Evolutionary conservation across 208 protist species (phyloP).

Genomic region (Tritrichomonas foetus): DNA sequence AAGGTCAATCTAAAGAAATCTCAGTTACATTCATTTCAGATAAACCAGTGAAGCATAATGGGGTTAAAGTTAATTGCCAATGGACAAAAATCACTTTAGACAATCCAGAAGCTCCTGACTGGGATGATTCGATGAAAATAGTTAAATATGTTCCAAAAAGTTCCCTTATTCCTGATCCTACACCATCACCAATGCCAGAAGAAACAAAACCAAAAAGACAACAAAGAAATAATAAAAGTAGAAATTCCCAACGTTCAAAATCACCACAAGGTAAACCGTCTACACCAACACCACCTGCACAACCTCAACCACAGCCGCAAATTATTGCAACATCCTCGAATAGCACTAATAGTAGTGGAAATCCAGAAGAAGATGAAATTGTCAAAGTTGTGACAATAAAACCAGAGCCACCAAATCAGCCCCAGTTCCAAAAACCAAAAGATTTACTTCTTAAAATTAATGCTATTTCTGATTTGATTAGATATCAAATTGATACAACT

Average conservation of each 20-base stretch:
- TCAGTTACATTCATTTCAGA: neutral
- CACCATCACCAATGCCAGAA: too few species aligned
- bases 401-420: slow-evolving; percentile 44
- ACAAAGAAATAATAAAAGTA: neutral
- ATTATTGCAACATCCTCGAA: neutral
- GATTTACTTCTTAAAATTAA: slow-evolving; percentile 42
- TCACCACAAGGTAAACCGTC: too few species aligned
- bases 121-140: slow-evolving; percentile 30
- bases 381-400: neutral
- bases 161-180: neutral
- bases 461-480: slow-evolving; percentile 45
- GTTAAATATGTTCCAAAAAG: neutral
- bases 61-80: neutral
- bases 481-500: slow-evolving; percentile 46
- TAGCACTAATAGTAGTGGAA: neutral
- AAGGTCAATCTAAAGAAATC: neutral
- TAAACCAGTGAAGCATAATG: slow-evolving; percentile 7
- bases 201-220: too few species aligned
- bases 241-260: neutral
- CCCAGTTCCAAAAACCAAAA: neutral
- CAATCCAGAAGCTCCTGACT: neutral
- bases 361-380: neutral
- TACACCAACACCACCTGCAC: neutral
- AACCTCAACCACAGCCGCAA: too few species aligned
- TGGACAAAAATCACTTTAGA: neutral